These are phyloP conservation scores for Wickerhamiella kazuoi DNA, from an alignment of 805 yeast species.

Conservation along the genomic window DNA sequence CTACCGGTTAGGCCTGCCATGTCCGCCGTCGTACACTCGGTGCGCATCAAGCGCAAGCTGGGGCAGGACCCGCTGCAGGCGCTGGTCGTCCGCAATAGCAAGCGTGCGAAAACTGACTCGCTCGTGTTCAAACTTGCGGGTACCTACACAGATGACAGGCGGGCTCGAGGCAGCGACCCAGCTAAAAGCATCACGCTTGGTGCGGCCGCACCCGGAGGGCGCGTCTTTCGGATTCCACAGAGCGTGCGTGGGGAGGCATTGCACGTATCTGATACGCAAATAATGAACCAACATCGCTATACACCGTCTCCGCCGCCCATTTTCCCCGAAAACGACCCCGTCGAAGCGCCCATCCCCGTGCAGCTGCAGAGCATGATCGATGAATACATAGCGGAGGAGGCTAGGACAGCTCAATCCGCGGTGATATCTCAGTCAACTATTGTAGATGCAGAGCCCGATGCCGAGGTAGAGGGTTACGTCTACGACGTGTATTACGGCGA, in stretches of 20 bases:
- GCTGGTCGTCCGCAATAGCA: conserved; percentile 20
- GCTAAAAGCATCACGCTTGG: background rate
- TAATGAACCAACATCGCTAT: too few species aligned
- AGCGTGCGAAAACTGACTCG: conserved; percentile 8
- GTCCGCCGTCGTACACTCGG: too few species aligned
- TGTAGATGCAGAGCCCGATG: conserved; percentile 6
- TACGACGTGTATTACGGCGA: conserved; percentile 67
- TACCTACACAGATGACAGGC: conserved; percentile 12
- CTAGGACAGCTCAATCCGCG: background rate
- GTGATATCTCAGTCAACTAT: background rate
- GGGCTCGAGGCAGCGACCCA: too few species aligned
- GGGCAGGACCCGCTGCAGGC: conserved; percentile 83
- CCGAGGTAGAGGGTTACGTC: conserved; percentile 51
- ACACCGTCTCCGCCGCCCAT: too few species aligned
- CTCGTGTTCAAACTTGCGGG: conserved; percentile 17
- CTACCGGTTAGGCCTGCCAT: too few species aligned
- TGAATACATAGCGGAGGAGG: conserved; percentile 29
- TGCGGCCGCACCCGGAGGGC: conserved; percentile 13
- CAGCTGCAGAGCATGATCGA: conserved; percentile 63
- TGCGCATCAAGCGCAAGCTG: conserved; percentile 73
- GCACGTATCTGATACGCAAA: background rate
- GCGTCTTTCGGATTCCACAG: conserved; percentile 15
- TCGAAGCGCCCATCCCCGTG: conserved; percentile 23
- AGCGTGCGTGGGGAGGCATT: background rate
- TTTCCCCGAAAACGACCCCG: background rate